Evolutionary conservation across 2,329 filamentous ascomycete species (phyloP), one percentile per base, ranked within the genome.

Genomic region (Colletotrichum falcatum): DNA sequence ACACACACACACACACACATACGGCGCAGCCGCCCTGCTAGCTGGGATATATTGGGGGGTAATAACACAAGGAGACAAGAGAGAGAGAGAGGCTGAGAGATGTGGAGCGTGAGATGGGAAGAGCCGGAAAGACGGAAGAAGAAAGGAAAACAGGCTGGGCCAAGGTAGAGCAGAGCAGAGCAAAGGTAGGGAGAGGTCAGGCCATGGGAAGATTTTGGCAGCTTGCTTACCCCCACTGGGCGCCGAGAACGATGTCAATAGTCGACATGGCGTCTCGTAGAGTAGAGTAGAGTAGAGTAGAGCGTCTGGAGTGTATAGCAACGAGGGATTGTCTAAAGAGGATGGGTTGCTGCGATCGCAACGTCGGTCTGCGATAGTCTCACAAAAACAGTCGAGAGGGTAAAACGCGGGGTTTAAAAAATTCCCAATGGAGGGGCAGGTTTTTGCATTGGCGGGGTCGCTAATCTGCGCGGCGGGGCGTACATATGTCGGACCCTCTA

Each of bases 191-290:
- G 55, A 44, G 20, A 65, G 70, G 67, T 60, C 61, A 71, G 54
- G 61, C 53, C 33, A 68, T 61, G 64, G n/a, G 62, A 35, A 73
- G 33, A 39, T 39, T 68, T 68, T n/a, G 65, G 51, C 60, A 65
- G 78, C 78, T 72, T 76, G 78, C 78, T 72, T 76, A 81, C 80
- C 80, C 79, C 79, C 68, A 82, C 77, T 82, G 80, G 72, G 79
- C 74, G 65, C 80, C 80, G 58, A 81, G 75, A 76, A 81, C 77
- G 53, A 80, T 73, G 18, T 76, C 77, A 73, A 78, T 78, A 58
- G 77, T 74, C 39, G 68, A 59, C 68, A 71, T 71, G 58, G 67
- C 68, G 64, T 62, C 53, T 48, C 56, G 53, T 59, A 42, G 53
- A 30, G 33, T 44, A 12, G 26, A 35, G 26, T 28, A 30, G 46